These are phyloP conservation scores for Ceratobasidium sp. DNA, from an alignment of 1,284 basidiomycete species.

Conservation along the genomic window DNA sequence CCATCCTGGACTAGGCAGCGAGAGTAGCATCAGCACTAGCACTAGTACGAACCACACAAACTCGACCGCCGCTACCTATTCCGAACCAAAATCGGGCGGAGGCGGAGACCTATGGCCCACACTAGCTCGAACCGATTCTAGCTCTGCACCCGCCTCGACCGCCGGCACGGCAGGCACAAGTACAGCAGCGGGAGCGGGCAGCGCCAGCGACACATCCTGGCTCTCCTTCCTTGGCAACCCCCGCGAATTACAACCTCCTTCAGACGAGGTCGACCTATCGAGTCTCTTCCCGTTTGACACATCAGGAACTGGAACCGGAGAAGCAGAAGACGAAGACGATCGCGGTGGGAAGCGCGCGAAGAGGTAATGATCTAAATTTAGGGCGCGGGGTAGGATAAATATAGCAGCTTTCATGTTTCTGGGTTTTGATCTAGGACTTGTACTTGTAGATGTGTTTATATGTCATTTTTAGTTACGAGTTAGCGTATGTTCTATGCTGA, in stretches of 20 bases:
- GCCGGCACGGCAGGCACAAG: no score
- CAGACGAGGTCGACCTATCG: constrained; percentile 33
- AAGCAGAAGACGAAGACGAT: constrained; percentile 13
- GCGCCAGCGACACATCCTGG: constrained; percentile 26
- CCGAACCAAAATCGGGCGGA: background rate
- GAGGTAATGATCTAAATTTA: constrained; percentile 1
- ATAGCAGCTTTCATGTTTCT: no score
- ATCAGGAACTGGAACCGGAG: background rate
- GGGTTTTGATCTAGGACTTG: no score
- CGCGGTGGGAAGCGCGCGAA: constrained; percentile 31
- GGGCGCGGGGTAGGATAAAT: no score
- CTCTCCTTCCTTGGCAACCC: constrained; percentile 29
- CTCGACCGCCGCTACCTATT: background rate
- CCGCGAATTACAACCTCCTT: constrained; percentile 24
- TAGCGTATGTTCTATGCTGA: no score
- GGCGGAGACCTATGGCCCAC: constrained; percentile 12
- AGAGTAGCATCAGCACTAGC: background rate
- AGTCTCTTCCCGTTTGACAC: constrained; percentile 28
- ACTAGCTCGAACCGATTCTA: background rate
- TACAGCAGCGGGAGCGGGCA: background rate
- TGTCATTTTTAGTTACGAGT: no score
- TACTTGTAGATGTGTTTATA: no score
- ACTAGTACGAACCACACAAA: background rate
- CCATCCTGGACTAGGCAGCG: background rate
- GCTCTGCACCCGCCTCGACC: background rate